Evolutionary conservation across 2,329 filamentous ascomycete genomes (phyloP).

Genomic region (Stagonosporopsis chrysanthemi): DNA sequence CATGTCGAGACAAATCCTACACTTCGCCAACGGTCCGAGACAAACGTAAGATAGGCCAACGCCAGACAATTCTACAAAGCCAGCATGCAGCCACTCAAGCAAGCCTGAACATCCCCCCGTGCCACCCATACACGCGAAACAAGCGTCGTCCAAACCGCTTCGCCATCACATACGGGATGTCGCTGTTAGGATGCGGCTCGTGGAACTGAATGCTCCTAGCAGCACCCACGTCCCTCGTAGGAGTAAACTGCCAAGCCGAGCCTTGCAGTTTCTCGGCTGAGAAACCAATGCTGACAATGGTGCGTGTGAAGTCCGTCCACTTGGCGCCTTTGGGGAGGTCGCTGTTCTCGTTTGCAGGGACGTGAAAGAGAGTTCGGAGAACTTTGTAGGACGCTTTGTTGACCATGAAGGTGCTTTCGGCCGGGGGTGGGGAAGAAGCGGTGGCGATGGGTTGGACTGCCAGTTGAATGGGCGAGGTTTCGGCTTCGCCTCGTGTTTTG

Average conservation of each 20-base stretch:
- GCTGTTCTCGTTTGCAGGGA: constrained; percentile 10
- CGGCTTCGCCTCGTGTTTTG: no score
- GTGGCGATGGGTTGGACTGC: no score
- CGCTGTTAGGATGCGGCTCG: constrained; percentile 64
- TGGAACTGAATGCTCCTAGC: no score
- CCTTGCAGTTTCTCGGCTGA: constrained; percentile 65
- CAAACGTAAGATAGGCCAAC: no score
- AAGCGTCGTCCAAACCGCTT: constrained; percentile 37
- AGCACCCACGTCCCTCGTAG: no score
- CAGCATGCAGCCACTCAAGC: not conserved
- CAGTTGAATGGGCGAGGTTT: no score
- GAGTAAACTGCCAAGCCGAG: constrained; percentile 64
- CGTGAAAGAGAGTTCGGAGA: not conserved
- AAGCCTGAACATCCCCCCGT: not conserved
- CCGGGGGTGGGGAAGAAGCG: no score
- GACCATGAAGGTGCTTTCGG: constrained; percentile 1
- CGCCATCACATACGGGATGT: constrained; percentile 59
- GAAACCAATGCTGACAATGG: constrained; percentile 61
- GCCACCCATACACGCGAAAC: not conserved
- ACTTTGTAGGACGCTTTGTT: not conserved
- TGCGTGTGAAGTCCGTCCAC: constrained; percentile 63
- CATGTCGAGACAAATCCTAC: no score
- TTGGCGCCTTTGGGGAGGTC: constrained; percentile 57
- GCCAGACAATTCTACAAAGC: not conserved
- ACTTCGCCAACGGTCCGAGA: no score